phyloP scores from a whole-genome alignment of 208 protist genomes.

The Leishmania arabica region DNA sequence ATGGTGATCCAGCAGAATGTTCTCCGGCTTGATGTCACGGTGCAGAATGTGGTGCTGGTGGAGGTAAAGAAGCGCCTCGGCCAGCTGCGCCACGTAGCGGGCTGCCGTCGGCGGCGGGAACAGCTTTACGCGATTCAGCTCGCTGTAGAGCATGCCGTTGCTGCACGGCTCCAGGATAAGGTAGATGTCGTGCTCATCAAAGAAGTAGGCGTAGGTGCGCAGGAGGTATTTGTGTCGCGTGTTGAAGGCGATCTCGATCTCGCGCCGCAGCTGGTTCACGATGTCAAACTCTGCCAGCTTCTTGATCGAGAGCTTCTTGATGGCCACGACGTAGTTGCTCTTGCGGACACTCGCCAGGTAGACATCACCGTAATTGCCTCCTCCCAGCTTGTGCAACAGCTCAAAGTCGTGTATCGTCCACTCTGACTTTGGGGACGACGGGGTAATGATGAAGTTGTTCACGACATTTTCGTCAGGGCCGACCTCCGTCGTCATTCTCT shows the following conservation, averaged over 20 bases:
- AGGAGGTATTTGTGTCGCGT: slow-evolving; percentile 98
- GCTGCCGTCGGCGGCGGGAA: slow-evolving; percentile 91
- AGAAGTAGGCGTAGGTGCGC: slow-evolving; percentile 98
- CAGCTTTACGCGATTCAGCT: slow-evolving; percentile 87
- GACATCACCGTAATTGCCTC: slow-evolving; percentile 99
- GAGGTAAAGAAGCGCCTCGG: slow-evolving; percentile 96
- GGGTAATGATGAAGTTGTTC: slow-evolving; percentile 72
- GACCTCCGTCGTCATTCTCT: slow-evolving; percentile 49
- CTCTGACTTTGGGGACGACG: slow-evolving; percentile 58
- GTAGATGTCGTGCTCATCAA: slow-evolving; percentile 97
- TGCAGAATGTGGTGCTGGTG: slow-evolving; percentile 98
- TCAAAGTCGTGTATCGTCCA: slow-evolving; percentile 95
- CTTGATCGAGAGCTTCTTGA: slow-evolving; percentile 97
- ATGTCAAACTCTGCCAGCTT: slow-evolving; percentile 96
- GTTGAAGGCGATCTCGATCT: slow-evolving; percentile 99
- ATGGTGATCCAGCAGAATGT: slow-evolving; percentile 92
- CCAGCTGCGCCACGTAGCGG: slow-evolving; percentile 93
- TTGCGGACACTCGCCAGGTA: slow-evolving; percentile 98
- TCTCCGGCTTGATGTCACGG: slow-evolving; percentile 96
- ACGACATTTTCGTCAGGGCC: slow-evolving; percentile 58
- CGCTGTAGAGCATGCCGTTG: slow-evolving; percentile 98
- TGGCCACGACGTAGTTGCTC: slow-evolving; percentile 97
- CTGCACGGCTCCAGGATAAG: slow-evolving; percentile 99
- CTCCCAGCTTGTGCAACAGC: slow-evolving; percentile 93
- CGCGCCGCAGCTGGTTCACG: slow-evolving; percentile 97